Percentiles rank a stretch among this genome's conserved stretches.
These are phyloP conservation scores for Trypanosoma boissoni DNA, from an alignment of 208 protist genomes.

Conservation along the genomic window DNA sequence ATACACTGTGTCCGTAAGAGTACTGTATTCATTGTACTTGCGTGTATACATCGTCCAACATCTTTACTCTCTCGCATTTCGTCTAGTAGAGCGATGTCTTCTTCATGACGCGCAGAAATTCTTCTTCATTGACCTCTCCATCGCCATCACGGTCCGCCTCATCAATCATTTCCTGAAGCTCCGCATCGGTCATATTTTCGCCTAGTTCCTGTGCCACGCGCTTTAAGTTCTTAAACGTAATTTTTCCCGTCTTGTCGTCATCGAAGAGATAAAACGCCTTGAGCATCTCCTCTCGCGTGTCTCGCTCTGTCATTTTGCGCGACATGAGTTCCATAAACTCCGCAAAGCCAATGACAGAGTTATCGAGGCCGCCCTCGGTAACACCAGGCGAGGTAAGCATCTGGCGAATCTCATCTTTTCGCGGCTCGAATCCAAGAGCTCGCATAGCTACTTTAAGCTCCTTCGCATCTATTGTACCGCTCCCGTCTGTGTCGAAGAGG, in stretches of 20 bases:
- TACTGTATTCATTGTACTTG: too few species aligned
- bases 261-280: slow-evolving; percentile 97
- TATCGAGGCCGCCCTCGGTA: slow-evolving; percentile 23
- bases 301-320: slow-evolving; percentile 84
- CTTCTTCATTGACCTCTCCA: slow-evolving; percentile 93
- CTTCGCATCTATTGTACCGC: slow-evolving; percentile 90
- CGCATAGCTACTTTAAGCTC: slow-evolving; percentile 94
- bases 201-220: slow-evolving; percentile 94
- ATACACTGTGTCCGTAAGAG: too few species aligned
- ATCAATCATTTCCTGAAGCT: slow-evolving; percentile 98
- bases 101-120: slow-evolving; percentile 97
- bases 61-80: not conserved
- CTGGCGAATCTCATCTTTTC: slow-evolving; percentile 91
- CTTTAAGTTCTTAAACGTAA: slow-evolving; percentile 97
- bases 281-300: slow-evolving; percentile 93
- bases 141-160: slow-evolving; percentile 95
- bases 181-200: slow-evolving; percentile 96
- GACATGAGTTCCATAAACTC: slow-evolving; percentile 91
- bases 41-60: slow-evolving; percentile 3
- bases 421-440: slow-evolving; percentile 94
- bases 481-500: slow-evolving; percentile 96
- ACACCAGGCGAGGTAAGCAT: slow-evolving; percentile 49
- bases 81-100: slow-evolving; percentile 83
- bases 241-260: slow-evolving; percentile 93
- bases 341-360: slow-evolving; percentile 69